Evolutionary conservation across 371 early-diverging fungal species (phyloP).

Genomic region (Conidiobolus incongruus): DNA sequence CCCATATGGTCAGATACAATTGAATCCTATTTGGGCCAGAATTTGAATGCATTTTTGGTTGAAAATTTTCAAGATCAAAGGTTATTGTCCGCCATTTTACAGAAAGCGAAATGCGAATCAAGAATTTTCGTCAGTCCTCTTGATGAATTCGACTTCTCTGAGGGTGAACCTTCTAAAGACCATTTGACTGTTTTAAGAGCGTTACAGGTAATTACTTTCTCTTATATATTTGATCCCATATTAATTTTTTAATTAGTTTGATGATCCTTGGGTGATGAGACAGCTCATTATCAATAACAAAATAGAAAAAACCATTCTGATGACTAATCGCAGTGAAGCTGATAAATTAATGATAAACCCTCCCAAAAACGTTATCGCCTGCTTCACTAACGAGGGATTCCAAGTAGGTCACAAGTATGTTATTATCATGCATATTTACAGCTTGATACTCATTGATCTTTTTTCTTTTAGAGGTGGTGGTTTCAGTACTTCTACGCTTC

Average conservation of each 20-base stretch:
- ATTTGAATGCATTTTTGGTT: conserved; percentile 54
- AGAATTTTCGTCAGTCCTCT: conserved; percentile 30
- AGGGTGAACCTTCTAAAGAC: conserved; percentile 37
- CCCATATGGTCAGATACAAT: conserved; percentile 35
- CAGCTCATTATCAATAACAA: conserved; percentile 43
- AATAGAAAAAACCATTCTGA: conserved; percentile 60
- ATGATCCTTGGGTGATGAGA: conserved; percentile 47
- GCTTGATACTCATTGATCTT: no score
- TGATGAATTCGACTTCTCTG: conserved; percentile 41
- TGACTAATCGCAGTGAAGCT: conserved; percentile 41
- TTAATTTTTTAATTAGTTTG: conserved; percentile 12
- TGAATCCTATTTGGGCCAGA: conserved; percentile 42
- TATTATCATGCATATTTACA: not conserved
- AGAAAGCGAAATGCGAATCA: conserved; percentile 15
- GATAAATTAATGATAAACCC: conserved; percentile 41
- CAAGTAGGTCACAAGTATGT: conserved; percentile 34
- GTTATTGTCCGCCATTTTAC: conserved; percentile 22
- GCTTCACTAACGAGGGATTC: conserved; percentile 37
- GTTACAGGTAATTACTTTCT: conserved; percentile 17
- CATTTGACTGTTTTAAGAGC: conserved; percentile 43
- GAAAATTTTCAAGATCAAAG: conserved; percentile 39
- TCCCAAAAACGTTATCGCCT: conserved; percentile 44
- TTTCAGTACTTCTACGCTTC: conserved; percentile 15
- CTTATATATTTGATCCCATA: not conserved
- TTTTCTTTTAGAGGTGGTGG: conserved; percentile 12